A percentile compares a stretch with the other conserved stretches of the same genome.
Evolutionary conservation across 2,329 filamentous ascomycete species (phyloP).

Genomic region (Teratosphaeriaceae sp.): DNA sequence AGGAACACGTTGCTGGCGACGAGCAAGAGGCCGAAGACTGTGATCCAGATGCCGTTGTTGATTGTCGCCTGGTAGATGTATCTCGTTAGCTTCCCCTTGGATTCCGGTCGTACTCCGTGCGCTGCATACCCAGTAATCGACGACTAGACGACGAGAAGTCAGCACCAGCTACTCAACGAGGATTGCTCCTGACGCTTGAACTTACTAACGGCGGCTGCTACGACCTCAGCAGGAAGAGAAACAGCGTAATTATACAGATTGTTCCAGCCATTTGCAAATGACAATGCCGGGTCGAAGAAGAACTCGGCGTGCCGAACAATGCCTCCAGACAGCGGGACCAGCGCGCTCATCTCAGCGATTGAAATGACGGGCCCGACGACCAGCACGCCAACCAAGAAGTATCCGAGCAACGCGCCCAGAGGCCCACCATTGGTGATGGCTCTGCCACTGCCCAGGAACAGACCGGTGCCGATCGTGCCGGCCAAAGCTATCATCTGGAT

Average conservation of each 20-base stretch:
- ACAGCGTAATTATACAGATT: constrained; percentile 12
- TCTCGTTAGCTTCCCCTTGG: too few species aligned
- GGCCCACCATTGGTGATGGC: constrained; percentile 19
- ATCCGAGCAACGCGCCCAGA: constrained; percentile 27
- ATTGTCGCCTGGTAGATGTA: too few species aligned
- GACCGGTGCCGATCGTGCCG: constrained; percentile 24
- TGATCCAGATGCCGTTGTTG: constrained; percentile 19
- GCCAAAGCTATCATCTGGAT: constrained; percentile 21
- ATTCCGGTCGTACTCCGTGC: too few species aligned
- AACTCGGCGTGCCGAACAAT: constrained; percentile 31
- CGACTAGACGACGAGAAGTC: too few species aligned
- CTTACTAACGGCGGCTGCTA: constrained; percentile 18
- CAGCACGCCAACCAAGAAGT: constrained; percentile 31
- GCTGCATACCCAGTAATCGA: constrained; percentile 24
- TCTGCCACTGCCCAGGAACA: constrained; percentile 21
- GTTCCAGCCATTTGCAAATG: constrained; percentile 32
- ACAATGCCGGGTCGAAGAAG: constrained; percentile 33
- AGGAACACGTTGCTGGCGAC: constrained; percentile 15
- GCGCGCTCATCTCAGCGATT: constrained; percentile 32
- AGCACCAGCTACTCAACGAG: too few species aligned
- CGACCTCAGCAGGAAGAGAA: constrained; percentile 17
- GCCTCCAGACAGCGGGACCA: constrained; percentile 34
- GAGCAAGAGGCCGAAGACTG: constrained; percentile 13
- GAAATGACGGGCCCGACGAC: constrained; percentile 28
- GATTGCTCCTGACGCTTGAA: too few species aligned